Base-by-base conservation (phyloP, 805 yeast genomes). In the Cyberlindnera saturnus region DNA sequence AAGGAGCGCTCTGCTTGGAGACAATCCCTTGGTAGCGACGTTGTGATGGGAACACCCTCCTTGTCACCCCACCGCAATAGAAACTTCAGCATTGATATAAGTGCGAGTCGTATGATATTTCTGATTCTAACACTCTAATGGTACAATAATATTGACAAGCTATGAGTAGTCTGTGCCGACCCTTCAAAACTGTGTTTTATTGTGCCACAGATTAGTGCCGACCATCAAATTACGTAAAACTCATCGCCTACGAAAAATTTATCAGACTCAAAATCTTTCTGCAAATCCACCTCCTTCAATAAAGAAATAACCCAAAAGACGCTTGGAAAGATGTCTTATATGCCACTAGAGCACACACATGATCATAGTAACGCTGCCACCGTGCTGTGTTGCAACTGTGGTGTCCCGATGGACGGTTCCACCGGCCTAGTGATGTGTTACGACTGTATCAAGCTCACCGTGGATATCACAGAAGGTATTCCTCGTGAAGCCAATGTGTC, bases 321-420 rank as follows among this genome's bases (percentile, higher is more conserved):
- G 11, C 9, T 16, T 23, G 6, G 10, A 28, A 18, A 23, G 36
- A 65, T 66, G 71, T 63, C 65, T 28, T 67, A 65, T 45, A 58
- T 62, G 31, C 70, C 69, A 7, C 55, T 66, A 41, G 67, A 67
- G 40, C 57, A 52, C 31, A 52, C 55, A 29, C 69, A 66, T 36
- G 68, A 56, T 17, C 63, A 61, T 18, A 53, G 51, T 14, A 51
- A 57, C 8, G 75, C 71, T 16, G 95, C 97, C 30, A 93, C 98
- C 2, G 93, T 93, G 47, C 78, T 93, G 45, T 93, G 99, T 73
- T 89, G 96, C 68, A 88, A 87, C 82, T 93, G 99, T 82, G 98
- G 98, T 68, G 87, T 85, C 44, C 97, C 98, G 36, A 87, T 93
- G 78, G 98, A 93, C 62, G 98, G 98, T 36, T 87, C 97, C 19